Evolutionary conservation across 2,329 filamentous ascomycete genomes (phyloP).

Genomic region (Onygena corvina): DNA sequence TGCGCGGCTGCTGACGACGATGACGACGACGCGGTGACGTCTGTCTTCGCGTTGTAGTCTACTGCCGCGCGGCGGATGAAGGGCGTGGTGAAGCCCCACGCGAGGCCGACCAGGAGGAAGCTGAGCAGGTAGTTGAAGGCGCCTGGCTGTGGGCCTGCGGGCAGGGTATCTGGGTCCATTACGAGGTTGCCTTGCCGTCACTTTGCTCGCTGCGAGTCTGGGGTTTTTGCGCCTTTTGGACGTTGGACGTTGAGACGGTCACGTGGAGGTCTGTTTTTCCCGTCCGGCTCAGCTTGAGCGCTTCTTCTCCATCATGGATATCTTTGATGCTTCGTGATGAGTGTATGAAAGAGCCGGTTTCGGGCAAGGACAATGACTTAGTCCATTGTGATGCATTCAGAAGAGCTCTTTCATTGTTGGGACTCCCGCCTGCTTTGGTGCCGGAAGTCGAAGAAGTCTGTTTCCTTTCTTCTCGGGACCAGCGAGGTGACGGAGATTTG

Average conservation of each 20-base stretch:
- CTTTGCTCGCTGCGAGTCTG: no score
- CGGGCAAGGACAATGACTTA: no score
- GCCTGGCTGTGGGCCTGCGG: constrained; percentile 25
- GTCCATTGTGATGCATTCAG: no score
- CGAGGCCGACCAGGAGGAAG: constrained; percentile 80
- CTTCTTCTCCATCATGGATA: no score
- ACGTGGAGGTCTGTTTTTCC: not conserved
- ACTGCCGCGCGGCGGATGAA: constrained; percentile 83
- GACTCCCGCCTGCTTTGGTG: no score
- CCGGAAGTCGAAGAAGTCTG: no score
- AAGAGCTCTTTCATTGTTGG: no score
- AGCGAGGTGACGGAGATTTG: no score
- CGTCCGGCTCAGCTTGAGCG: not conserved
- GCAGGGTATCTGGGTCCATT: constrained; percentile 26
- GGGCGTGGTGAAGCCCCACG: constrained; percentile 84
- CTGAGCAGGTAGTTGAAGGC: constrained; percentile 71
- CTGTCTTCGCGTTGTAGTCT: constrained; percentile 48
- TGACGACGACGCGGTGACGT: not conserved
- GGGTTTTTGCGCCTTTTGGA: not conserved
- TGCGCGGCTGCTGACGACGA: not conserved
- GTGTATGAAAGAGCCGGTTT: no score
- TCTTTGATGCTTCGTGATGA: no score
- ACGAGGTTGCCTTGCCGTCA: not conserved
- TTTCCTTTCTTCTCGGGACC: no score
- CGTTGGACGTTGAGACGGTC: not conserved